Base-by-base conservation (phyloP, 2,329 filamentous ascomycete species). In the Ascochyta clinopodiicola region DNA sequence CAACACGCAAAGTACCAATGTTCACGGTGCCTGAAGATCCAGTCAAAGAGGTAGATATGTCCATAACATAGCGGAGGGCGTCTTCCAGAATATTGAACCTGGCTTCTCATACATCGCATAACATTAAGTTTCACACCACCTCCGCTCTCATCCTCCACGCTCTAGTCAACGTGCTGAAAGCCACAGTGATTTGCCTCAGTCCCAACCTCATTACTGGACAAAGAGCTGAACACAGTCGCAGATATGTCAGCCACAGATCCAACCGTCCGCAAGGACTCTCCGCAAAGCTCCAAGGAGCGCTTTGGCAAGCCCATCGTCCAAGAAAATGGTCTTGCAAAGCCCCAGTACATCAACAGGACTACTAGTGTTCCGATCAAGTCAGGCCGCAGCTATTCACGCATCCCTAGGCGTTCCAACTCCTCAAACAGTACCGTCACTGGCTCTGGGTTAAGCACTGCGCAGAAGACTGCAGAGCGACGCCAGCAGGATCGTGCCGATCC, bases 11-110 rank as follows among this genome's bases (percentile, higher is more conserved):
- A 42, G 43, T 78, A n/a, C 73, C 76, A 3, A 79, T 81, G 76
- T 79, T 80, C 59, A 52, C 67, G 6, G 45, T 79, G n/a, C 75
- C 78, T 2, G 68, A 72, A 45, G 74, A 79, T 34, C 75, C 78
- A 2, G 64, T 79, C 5, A 63, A 64, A 17, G 78, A 81, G 63
- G 62, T 76, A 4, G 76, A 78, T 32, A 68, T 60, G 47, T 66
- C 64, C 13, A 61, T 59, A 6, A 53, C 52, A n/a, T 57, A 61
- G 34, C 55, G 39, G 47, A 25, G 19, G 7, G 13, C 17, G 25
- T 19, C 10, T 37, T 22, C n/a, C 5, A 4, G 29, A 44, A n/a
- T 22, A 24, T 13, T 19, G 17, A 32, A 35, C 12, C 17, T 21
- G 19, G 29, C 44, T 29, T 12, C 21, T 15, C 44, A 19, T 10